Conservation (phyloP, 1,284 basidiomycete species). For the Meira miltonrushii region DNA sequence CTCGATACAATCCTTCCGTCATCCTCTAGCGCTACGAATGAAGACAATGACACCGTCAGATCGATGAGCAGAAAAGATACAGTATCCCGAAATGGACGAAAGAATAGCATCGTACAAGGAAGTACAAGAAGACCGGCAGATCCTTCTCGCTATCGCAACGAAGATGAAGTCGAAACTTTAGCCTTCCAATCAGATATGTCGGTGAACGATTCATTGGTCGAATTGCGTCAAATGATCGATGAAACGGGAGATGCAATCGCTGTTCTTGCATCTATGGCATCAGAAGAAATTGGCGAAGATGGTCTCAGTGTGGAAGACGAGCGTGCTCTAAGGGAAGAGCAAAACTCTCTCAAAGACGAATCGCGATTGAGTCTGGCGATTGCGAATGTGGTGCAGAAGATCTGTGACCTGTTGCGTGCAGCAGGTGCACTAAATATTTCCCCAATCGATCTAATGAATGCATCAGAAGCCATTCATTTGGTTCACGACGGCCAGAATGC, state of each 20-base stretch:
- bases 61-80: too few species aligned
- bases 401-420: constrained; percentile 32
- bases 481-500: neutral
- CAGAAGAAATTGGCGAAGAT: constrained; percentile 28
- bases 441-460: constrained; percentile 20
- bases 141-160: constrained; percentile 11
- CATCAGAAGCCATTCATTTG: constrained; percentile 23
- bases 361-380: constrained; percentile 24
- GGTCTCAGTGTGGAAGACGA: constrained; percentile 24
- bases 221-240: constrained; percentile 11
- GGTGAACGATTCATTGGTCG: neutral
- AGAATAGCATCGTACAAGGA: constrained; percentile 14
- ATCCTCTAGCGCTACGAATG: too few species aligned
- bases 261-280: constrained; percentile 25
- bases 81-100: too few species aligned
- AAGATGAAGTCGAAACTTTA: constrained; percentile 23
- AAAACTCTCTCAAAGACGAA: constrained; percentile 16
- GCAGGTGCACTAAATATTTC: constrained; percentile 29
- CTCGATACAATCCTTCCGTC: too few species aligned
- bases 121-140: constrained; percentile 15
- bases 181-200: neutral
- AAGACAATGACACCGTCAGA: too few species aligned
- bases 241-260: constrained; percentile 29
- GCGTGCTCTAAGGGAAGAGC: neutral
- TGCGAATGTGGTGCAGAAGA: constrained; percentile 21